Evolutionary conservation across 768 basidiomycete species (phyloP), one percentile per base, ranked within the genome.

Genomic region (Russula sp.): DNA sequence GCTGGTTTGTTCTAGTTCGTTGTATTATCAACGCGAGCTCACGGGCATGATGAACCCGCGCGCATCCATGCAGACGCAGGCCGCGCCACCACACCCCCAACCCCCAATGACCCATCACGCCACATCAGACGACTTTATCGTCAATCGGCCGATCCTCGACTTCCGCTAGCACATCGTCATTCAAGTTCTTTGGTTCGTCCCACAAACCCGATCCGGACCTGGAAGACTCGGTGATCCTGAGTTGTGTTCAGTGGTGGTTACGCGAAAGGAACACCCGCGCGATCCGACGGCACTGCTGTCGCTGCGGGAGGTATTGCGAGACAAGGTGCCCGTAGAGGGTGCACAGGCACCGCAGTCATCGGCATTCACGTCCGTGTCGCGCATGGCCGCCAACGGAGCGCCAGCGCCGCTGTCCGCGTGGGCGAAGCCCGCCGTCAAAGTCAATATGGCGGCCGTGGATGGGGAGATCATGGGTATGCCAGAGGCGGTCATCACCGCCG

Each of bases 191-290:
- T 27, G 22, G 22, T 27, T 27, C 22, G 22, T 64, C 76, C n/a
- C 70, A 71, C 2, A 76, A 77, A 49, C 83, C 79, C 0, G 85
- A 88, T 68, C 84, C 86, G 4, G 87, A 88, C 69, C 74, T 78
- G 45, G 84, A 84, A 44, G 81, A 78, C 65, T 75, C 76, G 0
- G 73, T 82, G 84, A 83, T 64, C 78, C 81, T 1, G 88, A 89
- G 68, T 68, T 77, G 8, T 86, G 22, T 27, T 27, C 22, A 27
- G 22, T 27, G 22, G 22, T 27, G 22, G 22, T 27, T 27, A 27
- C 22, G 22, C 22, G 22, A 27, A 27, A 27, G 22, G 22, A 27
- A 27, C 22, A 27, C 22, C 22, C 22, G 22, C 22, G 22, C 22
- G 22, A 27, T 27, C 22, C 22, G 22, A 27, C 22, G 22, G 2